Evolutionary conservation across 1,139 yeast species (phyloP), one percentile per base, ranked within the genome.

Genomic region (Entelexis paramagnoliae): DNA sequence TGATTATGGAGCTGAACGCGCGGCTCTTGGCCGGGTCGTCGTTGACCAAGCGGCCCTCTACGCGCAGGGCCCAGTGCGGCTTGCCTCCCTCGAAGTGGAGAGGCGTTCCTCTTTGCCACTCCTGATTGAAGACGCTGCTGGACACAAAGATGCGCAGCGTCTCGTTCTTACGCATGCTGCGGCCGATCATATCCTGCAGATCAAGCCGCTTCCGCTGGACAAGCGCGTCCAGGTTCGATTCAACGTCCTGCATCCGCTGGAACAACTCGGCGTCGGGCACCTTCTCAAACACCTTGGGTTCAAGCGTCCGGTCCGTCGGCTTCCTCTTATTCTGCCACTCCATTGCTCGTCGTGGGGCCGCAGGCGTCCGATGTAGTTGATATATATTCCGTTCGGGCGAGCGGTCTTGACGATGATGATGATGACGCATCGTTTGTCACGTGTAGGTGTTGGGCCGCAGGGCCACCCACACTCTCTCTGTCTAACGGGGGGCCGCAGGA

Each of bases 131-230:
- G 42, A 83, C 74, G 2, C 87, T 82, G 65, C 86, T 88, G 62
- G 91, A 87, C 32, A 93, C 72, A 64, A 83, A 91, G 24, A 91
- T 77, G 54, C 98, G 77, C 62, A 91, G 73, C 77, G 56, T 78
- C 72, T 64, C 76, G 72, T 61, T 74, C 70, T 59, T 75, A 71
- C 62, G 60, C 60, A 66, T 66, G 58, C 67, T 68, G 54, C 65
- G 69, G 50, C 69, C 64, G 61, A 75, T 51, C 49, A 80, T 74
- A 52, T 91, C 95, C 65, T 87, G 95, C 59, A 88, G 74, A 62
- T 91, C 97, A 52, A 86, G 75, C 54, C 87, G 78, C 65, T 89
- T 89, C 57, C 95, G 78, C 49, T 89, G 79, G 47, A 87, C 78
- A 58, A 85, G 75, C 54, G 91, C 78, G 66, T 91, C 98, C 43